A percentile compares a stretch with the other conserved stretches of the same genome.
Conservation (phyloP, 257 asterid genomes). For the Echites panduratus region DNA sequence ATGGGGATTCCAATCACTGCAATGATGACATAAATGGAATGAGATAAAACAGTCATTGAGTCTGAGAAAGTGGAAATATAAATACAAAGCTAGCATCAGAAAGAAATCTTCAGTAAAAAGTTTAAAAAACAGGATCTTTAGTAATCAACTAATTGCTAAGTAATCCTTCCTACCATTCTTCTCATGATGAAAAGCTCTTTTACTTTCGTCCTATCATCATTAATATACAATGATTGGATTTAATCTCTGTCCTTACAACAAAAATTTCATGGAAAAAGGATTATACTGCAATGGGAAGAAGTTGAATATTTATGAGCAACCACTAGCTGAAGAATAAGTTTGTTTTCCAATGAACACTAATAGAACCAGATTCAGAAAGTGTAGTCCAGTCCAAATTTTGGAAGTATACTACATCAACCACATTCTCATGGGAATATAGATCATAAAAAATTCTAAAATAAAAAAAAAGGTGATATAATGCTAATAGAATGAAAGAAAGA, state of each 20-base stretch:
- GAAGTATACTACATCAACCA: not conserved
- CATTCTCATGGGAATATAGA: not conserved
- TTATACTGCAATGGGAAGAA: not conserved
- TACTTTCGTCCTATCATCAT: not conserved
- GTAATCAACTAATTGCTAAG: not conserved
- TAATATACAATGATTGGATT: not conserved
- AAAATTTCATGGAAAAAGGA: not conserved
- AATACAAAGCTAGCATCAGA: not conserved
- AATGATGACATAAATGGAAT: conserved; percentile 1
- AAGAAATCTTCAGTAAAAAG: not conserved
- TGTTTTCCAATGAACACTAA: too few relatives aligned
- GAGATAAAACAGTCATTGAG: not conserved
- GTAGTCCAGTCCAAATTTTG: not conserved
- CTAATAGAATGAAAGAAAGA: not conserved
- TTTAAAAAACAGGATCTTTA: not conserved
- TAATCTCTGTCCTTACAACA: not conserved
- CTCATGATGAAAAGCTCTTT: not conserved
- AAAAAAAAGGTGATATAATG: not conserved
- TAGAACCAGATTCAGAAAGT: not conserved
- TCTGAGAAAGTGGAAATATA: not conserved
- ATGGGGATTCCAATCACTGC: conserved; percentile 99
- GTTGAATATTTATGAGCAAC: not conserved
- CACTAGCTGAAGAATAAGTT: not conserved
- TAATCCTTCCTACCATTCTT: not conserved
- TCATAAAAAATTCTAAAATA: too few relatives aligned